Evolutionary conservation across 495 filamentous ascomycete species (phyloP), one percentile per base, ranked within the genome.

Genomic region (Penicillium robsamsonii): DNA sequence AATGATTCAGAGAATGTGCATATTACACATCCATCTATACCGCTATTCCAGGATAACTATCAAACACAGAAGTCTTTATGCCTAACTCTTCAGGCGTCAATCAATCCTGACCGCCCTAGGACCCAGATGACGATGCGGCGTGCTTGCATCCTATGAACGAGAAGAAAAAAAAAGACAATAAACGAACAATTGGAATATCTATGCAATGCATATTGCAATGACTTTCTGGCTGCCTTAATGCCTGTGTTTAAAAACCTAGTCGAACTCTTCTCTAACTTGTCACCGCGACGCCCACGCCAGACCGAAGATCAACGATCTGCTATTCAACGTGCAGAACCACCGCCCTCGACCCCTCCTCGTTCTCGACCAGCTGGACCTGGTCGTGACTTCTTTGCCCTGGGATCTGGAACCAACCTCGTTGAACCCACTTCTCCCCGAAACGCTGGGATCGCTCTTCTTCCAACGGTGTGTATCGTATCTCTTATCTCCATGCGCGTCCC

Each of bases 81-180:
- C 54, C 54, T 50, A 48, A 24, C 43, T 18, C 17, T 12, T 43
- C 17, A 50, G 54, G 54, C 27, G 22, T 0, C 18, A 11, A 50
- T 55, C 44, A 42, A 27, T 29, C 18, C 41, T 68, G 58, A 72
- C 71, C 70, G 70, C 71, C 70, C 61, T 58, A 27, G 38, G 49
- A 30, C 57, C 53, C 38, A 57, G 38, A 61, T 56, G 56, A 68
- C 60, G 56, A 63, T 64, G 56, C 50, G 56, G 56, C 54, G 50
- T 48, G 37, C 37, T 46, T 35, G 31, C 48, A 29, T 46, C 49
- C 50, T 18, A 40, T 25, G 51, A 49, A 57, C 46, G 9, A 60
- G 9, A 17, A 42, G 49, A 56, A 50, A 57, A 57, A 47, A 38
- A 15, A 44, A 55, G 24, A 48, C 15, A 27, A 51, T 57, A 57